phyloP scores from a whole-genome alignment of 805 yeast genomes.

The Pichia scutulata region DNA sequence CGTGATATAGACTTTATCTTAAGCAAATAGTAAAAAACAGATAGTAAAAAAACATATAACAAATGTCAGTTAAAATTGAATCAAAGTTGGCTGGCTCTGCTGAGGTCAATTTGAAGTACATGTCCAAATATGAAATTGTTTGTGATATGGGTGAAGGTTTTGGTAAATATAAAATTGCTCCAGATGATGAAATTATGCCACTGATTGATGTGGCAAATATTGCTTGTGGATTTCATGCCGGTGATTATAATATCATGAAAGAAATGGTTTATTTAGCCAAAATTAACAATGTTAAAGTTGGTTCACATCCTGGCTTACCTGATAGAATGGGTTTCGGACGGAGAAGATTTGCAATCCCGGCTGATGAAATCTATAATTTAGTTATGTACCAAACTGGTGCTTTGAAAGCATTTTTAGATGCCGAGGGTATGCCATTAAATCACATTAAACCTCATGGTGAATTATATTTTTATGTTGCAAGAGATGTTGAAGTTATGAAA shows the following conservation, averaged over 20 bases:
- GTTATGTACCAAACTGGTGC: slow-evolving; percentile 36
- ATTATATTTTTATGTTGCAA: slow-evolving; percentile 30
- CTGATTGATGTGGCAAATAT: slow-evolving; percentile 32
- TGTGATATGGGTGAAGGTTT: slow-evolving; percentile 34
- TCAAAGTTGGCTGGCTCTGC: slow-evolving; percentile 13
- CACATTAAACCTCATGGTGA: slow-evolving; percentile 35
- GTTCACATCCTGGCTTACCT: slow-evolving; percentile 35
- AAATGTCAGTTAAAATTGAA: background rate
- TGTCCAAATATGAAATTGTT: slow-evolving; percentile 26
- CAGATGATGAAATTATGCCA: slow-evolving; percentile 35
- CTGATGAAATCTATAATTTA: slow-evolving; percentile 31
- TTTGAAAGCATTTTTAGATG: slow-evolving; percentile 29
- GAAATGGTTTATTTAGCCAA: slow-evolving; percentile 30
- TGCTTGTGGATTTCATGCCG: slow-evolving; percentile 38
- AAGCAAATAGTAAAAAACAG: too few species aligned
- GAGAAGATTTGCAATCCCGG: slow-evolving; percentile 28
- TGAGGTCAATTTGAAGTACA: slow-evolving; percentile 16
- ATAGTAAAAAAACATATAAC: background rate
- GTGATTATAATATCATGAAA: slow-evolving; percentile 32
- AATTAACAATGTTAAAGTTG: slow-evolving; percentile 28
- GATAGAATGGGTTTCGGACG: slow-evolving; percentile 36
- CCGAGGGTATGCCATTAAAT: slow-evolving; percentile 28
- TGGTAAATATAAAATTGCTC: slow-evolving; percentile 33
- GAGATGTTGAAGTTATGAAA: slow-evolving; percentile 30
- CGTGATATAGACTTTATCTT: too few species aligned